phyloP scores from a whole-genome alignment of 352 stramenopile species.

The Discostella stelligera region DNA sequence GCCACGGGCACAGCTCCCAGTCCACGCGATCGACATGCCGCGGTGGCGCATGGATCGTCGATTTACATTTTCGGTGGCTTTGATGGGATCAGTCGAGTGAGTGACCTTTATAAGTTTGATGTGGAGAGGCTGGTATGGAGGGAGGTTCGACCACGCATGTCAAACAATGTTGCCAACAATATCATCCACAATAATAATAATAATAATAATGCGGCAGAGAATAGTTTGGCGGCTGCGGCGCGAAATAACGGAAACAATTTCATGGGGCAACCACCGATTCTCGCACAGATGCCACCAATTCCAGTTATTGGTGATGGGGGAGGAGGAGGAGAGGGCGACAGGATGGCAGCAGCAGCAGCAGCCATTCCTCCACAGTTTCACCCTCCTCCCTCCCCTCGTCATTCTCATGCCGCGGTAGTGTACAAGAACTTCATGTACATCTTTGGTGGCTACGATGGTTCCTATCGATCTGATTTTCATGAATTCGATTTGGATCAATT shows the following conservation, averaged over 20 bases:
- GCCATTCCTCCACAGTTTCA: conserved; percentile 35
- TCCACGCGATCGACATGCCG: conserved; percentile 92
- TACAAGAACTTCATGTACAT: conserved; percentile 90
- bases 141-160: conserved; percentile 40
- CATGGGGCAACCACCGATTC: conserved; percentile 10
- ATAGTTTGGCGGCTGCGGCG: conserved; percentile 3
- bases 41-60: conserved; percentile 89
- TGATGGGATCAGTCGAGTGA: conserved; percentile 89
- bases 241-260: conserved; percentile 1
- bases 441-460: conserved; percentile 91
- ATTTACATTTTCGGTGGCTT: conserved; percentile 96
- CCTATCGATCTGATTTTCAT: conserved; percentile 92
- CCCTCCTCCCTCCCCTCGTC: conserved; percentile 86
- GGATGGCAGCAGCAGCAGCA: not conserved
- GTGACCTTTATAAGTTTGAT: conserved; percentile 93
- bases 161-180: conserved; percentile 3
- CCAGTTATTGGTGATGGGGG: conserved; percentile 3
- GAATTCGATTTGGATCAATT: conserved; percentile 90
- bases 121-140: conserved; percentile 81
- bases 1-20: conserved; percentile 70
- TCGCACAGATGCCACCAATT: conserved; percentile 9
- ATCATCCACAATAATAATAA: conserved; percentile 12
- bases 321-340: conserved; percentile 10
- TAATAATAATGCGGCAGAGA: conserved; percentile 8
- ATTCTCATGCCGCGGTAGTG: conserved; percentile 93